Percentiles rank a stretch among this genome's conserved stretches.
These are phyloP conservation scores for Erodium trifolium DNA, from an alignment of 441 rosid species.

Conservation along the genomic window DNA sequence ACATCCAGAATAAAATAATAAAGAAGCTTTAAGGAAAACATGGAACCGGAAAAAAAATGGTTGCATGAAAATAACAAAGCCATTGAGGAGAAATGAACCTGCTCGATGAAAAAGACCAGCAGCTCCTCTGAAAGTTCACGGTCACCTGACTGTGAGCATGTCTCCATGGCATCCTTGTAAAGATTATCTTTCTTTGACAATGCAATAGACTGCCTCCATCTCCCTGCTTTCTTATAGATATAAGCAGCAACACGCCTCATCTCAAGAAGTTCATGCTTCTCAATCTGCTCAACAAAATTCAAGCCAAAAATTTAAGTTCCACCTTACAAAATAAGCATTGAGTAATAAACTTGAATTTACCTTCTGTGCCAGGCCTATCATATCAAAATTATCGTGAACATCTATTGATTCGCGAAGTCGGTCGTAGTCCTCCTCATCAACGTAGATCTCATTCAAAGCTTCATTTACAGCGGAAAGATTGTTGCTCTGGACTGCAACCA, in stretches of 20 bases:
- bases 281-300: constrained; percentile 41
- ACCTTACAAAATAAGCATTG: too few species aligned
- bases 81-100: constrained; percentile 28
- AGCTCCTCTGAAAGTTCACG: constrained; percentile 97
- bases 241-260: constrained; percentile 99
- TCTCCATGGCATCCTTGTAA: constrained; percentile 97
- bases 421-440: too few species aligned
- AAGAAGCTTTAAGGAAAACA: too few species aligned
- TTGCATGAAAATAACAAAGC: too few species aligned
- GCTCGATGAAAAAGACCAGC: constrained; percentile 90
- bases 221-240: constrained; percentile 93
- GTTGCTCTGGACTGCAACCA: constrained; percentile 43
- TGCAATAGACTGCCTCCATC: constrained; percentile 99
- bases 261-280: constrained; percentile 97
- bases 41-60: too few species aligned
- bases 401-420: too few species aligned
- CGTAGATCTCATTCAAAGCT: constrained; percentile 33
- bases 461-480: constrained; percentile 83
- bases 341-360: too few species aligned
- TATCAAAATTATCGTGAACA: too few species aligned
- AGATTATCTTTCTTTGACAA: constrained; percentile 91
- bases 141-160: constrained; percentile 97
- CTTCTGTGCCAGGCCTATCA: too few species aligned
- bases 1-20: too few species aligned
- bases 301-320: too few species aligned